Evolutionary conservation across 108 stramenopile genomes (phyloP).

Genomic region (Discostella stelligeroides): DNA sequence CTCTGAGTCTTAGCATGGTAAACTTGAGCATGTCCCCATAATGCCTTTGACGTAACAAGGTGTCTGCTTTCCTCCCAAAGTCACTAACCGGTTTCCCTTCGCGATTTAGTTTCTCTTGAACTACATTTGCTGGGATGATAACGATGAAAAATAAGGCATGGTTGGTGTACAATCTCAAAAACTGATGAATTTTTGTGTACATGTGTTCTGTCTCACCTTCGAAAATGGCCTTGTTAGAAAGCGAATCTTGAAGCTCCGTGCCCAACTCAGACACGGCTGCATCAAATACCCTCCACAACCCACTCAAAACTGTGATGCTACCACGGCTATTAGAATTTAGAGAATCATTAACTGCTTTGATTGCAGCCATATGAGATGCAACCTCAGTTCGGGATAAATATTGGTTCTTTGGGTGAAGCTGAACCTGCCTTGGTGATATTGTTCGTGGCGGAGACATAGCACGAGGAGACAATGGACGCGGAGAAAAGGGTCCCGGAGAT

Average conservation of each 20-base stretch:
- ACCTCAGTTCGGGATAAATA: background rate
- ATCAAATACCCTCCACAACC: slow-evolving; percentile 23
- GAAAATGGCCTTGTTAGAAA: slow-evolving; percentile 35
- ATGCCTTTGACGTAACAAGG: slow-evolving; percentile 10
- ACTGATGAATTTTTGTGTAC: no score
- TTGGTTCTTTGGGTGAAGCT: background rate
- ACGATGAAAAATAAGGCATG: background rate
- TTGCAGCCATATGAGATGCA: slow-evolving; percentile 24
- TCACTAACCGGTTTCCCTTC: slow-evolving; percentile 17
- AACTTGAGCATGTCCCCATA: slow-evolving; percentile 24
- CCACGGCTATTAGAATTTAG: slow-evolving; percentile 7
- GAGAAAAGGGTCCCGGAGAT: no score
- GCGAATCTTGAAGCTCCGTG: slow-evolving; percentile 20
- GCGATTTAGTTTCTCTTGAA: slow-evolving; percentile 19
- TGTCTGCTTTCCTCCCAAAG: slow-evolving; percentile 26
- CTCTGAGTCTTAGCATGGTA: slow-evolving; percentile 31
- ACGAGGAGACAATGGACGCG: no score
- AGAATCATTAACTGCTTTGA: slow-evolving; percentile 34
- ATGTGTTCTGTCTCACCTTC: slow-evolving; percentile 34
- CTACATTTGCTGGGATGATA: slow-evolving; percentile 17
- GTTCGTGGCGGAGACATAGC: no score
- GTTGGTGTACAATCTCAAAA: slow-evolving; percentile 2
- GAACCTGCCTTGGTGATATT: background rate
- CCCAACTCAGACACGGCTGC: slow-evolving; percentile 23
- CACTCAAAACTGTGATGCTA: slow-evolving; percentile 13